These are phyloP conservation scores for Pilatotrama ljubarskyi DNA, from an alignment of 768 basidiomycete genomes.

Conservation along the genomic window DNA sequence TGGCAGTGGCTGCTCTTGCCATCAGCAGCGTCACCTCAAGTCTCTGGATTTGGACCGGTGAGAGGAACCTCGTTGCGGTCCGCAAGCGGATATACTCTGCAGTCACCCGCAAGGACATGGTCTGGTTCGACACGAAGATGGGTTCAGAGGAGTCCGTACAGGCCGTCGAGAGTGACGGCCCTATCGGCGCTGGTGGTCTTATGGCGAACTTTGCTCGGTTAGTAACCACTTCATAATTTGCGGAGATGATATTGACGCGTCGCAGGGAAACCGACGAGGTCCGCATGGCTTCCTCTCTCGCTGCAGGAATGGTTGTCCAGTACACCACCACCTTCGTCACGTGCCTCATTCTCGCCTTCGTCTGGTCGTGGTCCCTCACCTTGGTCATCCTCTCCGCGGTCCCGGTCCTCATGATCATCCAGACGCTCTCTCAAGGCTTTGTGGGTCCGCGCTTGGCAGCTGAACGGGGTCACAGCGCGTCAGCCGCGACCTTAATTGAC, in stretches of 20 bases:
- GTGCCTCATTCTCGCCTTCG: conserved; percentile 80
- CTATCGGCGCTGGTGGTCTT: conserved; percentile 81
- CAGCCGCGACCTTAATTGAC: conserved; percentile 79
- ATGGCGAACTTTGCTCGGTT: conserved; percentile 93
- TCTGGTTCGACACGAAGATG: conserved; percentile 90
- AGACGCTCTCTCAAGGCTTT: conserved; percentile 69
- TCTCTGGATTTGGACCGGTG: conserved; percentile 88
- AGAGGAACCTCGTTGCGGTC: conserved; percentile 70
- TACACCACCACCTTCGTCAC: conserved; percentile 78
- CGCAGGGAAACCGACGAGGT: conserved; percentile 93
- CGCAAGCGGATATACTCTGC: conserved; percentile 67
- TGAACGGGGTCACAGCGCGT: conserved; percentile 67
- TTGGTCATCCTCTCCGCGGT: conserved; percentile 91
- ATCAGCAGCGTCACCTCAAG: conserved; percentile 74
- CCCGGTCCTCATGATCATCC: conserved; percentile 77
- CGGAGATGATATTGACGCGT: not conserved
- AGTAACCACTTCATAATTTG: conserved; percentile 7
- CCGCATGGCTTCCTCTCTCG: conserved; percentile 78
- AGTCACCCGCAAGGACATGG: conserved; percentile 70
- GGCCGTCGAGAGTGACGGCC: conserved; percentile 43
- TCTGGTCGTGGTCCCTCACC: conserved; percentile 78
- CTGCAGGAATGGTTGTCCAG: conserved; percentile 76
- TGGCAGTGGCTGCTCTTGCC: conserved; percentile 65
- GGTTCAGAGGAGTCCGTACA: conserved; percentile 50
- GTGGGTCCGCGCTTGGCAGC: conserved; percentile 64